Conservation (phyloP, 495 filamentous ascomycete species). For the Aspergillus conjunctus region DNA sequence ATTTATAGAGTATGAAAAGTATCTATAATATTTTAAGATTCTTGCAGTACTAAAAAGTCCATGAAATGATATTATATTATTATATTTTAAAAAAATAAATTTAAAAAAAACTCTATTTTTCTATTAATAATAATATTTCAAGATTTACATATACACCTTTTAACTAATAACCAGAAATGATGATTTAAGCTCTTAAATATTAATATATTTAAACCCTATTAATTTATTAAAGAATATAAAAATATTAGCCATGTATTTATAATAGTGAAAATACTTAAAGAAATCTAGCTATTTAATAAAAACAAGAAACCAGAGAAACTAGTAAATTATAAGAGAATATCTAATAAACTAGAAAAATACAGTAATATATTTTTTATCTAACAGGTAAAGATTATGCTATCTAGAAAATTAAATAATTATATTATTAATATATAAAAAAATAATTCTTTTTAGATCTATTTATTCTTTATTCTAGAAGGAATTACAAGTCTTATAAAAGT, state of each 20-base stretch:
- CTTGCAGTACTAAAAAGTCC: no score
- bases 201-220: neutral
- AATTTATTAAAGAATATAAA: neutral
- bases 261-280: neutral
- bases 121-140: neutral
- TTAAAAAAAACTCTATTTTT: neutral
- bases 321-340: neutral
- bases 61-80: no score
- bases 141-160: neutral
- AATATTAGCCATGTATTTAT: neutral
- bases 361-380: neutral
- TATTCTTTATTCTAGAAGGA: neutral
- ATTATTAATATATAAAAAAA: neutral
- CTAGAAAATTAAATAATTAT: neutral
- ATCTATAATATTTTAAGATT: no score
- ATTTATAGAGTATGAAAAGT: no score
- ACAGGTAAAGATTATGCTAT: neutral
- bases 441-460: neutral
- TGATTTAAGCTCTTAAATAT: no score
- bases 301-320: no score
- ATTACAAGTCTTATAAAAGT: neutral
- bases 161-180: neutral
- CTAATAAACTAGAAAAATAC: conserved; percentile 1
- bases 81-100: neutral
- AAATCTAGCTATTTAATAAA: neutral